Base-by-base conservation (phyloP, 768 basidiomycete genomes). In the Collybiopsis luxurians region DNA sequence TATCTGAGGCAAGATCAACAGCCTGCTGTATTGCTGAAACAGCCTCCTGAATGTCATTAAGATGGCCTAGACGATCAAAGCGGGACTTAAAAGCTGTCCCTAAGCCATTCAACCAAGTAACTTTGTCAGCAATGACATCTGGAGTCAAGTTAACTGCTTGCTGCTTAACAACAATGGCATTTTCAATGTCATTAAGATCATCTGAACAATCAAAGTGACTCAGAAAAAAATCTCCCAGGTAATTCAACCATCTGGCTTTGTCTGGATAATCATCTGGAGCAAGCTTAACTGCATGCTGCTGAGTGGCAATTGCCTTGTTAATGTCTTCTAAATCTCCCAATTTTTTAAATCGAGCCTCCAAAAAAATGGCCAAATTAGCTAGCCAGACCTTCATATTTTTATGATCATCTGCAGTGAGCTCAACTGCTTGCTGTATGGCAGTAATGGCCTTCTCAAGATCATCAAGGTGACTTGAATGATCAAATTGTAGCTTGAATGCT, bases 111-210 rank as follows among this genome's bases (percentile, higher is more conserved):
- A 61, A 43, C 26, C 38, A 60, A 11, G 11, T 31, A 13, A 59
- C 54, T 45, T 45, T 61, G 60, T 60, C 52, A n/a, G 59, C 52
- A 40, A 62, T 55, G 31, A 40, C 55, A 39, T 55, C 39, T 24
- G 60, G 48, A 46, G 48, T 49, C 27, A 60, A 43, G 17, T 49
- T 43, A 15, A 61, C 36, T 7, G 60, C 60, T 11, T 43, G 28
- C 34, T 57, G 45, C n/a, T 30, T 31, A 15, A 26, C 7, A 30
- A 21, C n/a, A 42, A 61, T 61, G 21, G 60, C 52, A 7, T 38
- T 48, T 21, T 56, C 54, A 24, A 61, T 49, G 34, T 61, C 60
- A 12, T 17, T 10, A 2, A 48, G 36, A 9, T 57, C 39, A n/a
- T 47, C 44, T 23, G 56, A 36, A 15, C 23, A 47, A 7, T 61